Percentiles rank a stretch among this genome's conserved stretches.
Evolutionary conservation across 2,329 filamentous ascomycete genomes (phyloP).

Genomic region (Tetracladium maxilliforme): DNA sequence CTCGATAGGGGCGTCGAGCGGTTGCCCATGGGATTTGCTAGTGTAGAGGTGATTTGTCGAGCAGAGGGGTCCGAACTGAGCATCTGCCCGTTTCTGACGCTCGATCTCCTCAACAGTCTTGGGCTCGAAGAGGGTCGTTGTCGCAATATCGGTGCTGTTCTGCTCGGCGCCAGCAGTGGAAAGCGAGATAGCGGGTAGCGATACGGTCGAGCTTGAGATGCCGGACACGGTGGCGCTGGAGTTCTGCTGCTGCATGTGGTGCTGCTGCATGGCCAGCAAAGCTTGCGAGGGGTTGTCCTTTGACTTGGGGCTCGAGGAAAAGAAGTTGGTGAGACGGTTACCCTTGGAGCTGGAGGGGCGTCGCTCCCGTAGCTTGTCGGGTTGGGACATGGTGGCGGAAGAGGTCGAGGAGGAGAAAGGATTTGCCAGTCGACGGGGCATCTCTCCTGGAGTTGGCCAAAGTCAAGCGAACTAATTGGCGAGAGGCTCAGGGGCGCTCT

Average conservation of each 20-base stretch:
- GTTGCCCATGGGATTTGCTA: slow-evolving; percentile 71
- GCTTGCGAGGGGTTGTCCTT: slow-evolving; percentile 54
- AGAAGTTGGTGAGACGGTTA: slow-evolving; percentile 70
- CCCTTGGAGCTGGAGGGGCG: slow-evolving; percentile 50
- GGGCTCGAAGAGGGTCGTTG: slow-evolving; percentile 76
- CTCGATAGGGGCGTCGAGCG: slow-evolving; percentile 71
- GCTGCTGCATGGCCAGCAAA: slow-evolving; percentile 50
- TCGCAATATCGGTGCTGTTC: slow-evolving; percentile 55
- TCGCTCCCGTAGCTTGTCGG: slow-evolving; percentile 17
- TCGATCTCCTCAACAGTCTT: slow-evolving; percentile 72
- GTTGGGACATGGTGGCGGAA: slow-evolving; percentile 3
- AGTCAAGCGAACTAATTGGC: too few species aligned
- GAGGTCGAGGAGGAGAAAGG: slow-evolving; percentile 15
- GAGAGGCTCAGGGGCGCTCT: too few species aligned
- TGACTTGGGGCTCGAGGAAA: slow-evolving; percentile 65
- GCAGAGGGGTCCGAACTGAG: slow-evolving; percentile 80
- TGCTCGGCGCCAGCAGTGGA: slow-evolving; percentile 73
- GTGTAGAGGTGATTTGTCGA: slow-evolving; percentile 75
- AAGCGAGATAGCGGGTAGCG: slow-evolving; percentile 80
- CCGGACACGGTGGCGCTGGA: too few species aligned
- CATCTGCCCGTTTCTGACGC: slow-evolving; percentile 61
- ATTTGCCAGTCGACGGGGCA: slow-evolving; percentile 19
- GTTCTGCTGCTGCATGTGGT: slow-evolving; percentile 28
- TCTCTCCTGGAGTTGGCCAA: too few species aligned
- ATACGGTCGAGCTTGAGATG: slow-evolving; percentile 58